Percentiles rank a stretch among this genome's conserved stretches.
Conservation (phyloP, 305 asterid genomes). For the Galium porrigens region DNA sequence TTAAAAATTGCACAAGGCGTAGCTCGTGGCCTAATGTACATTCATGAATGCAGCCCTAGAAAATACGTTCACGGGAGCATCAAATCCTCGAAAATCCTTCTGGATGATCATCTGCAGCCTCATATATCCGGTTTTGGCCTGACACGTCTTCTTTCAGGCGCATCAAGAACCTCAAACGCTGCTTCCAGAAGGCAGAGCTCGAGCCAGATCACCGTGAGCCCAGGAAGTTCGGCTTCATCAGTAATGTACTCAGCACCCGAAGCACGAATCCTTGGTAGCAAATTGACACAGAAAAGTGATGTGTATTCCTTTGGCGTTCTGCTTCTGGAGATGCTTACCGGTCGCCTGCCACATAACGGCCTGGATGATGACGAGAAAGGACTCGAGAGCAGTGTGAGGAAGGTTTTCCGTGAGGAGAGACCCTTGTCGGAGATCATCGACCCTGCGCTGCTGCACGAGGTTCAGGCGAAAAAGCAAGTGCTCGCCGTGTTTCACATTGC, state of each 20-base stretch:
- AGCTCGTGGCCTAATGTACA: conserved; percentile 53
- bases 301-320: conserved; percentile 68
- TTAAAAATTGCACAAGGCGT: conserved; percentile 53
- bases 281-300: conserved; percentile 57
- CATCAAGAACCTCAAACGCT: conserved; percentile 29
- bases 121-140: conserved; percentile 71
- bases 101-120: conserved; percentile 59
- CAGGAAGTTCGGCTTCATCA: conserved; percentile 23
- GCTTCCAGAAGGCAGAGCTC: conserved; percentile 29
- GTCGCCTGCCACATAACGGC: conserved; percentile 34
- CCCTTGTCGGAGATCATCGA: conserved; percentile 72
- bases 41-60: conserved; percentile 70
- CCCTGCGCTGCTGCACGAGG: conserved; percentile 58
- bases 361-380: conserved; percentile 37
- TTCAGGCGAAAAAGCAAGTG: conserved; percentile 74
- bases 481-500: conserved; percentile 71
- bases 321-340: conserved; percentile 68
- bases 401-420: conserved; percentile 54
- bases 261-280: conserved; percentile 31
- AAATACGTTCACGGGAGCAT: conserved; percentile 63
- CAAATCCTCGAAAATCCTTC: conserved; percentile 69
- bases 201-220: conserved; percentile 20
- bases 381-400: conserved; percentile 53
- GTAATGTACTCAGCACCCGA: conserved; percentile 45
- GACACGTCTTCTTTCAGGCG: conserved; percentile 43